These are phyloP conservation scores for Neopestalotiopsis clavispora DNA, from an alignment of 2,329 filamentous ascomycete genomes.

Conservation along the genomic window DNA sequence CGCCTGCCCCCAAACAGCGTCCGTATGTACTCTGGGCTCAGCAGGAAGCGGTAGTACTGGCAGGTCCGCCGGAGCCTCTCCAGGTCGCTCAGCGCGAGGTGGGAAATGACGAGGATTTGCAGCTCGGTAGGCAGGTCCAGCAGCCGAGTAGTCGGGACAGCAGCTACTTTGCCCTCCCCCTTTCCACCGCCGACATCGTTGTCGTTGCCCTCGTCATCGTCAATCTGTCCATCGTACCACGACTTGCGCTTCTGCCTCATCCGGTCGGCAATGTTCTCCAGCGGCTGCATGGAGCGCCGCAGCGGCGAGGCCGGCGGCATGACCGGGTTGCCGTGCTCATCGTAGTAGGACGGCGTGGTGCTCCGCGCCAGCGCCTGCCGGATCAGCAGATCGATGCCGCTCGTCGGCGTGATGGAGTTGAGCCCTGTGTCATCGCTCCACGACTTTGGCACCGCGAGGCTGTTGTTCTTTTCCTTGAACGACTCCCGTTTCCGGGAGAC, in stretches of 20 bases:
- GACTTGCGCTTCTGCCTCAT: conserved; percentile 17
- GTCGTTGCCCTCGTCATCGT: not conserved
- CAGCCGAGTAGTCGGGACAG: conserved; percentile 25
- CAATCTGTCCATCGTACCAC: conserved; percentile 4
- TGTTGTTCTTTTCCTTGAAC: not conserved
- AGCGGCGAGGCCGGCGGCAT: conserved; percentile 16
- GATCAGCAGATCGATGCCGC: conserved; percentile 18
- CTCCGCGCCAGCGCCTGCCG: conserved; percentile 17
- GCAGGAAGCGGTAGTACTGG: conserved; percentile 38
- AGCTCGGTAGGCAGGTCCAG: conserved; percentile 47
- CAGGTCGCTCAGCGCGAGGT: conserved; percentile 48
- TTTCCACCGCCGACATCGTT: too few species aligned
- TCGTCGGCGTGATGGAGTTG: conserved; percentile 20
- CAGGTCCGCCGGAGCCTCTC: conserved; percentile 47
- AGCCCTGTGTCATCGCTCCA: conserved; percentile 4
- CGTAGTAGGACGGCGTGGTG: conserved; percentile 3
- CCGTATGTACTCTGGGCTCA: conserved; percentile 41
- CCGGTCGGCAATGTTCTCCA: conserved; percentile 20
- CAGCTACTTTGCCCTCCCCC: not conserved
- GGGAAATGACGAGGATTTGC: conserved; percentile 44
- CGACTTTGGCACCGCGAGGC: not conserved
- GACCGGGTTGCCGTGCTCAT: conserved; percentile 17
- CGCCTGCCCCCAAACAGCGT: conserved; percentile 39
- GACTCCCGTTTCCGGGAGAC: conserved; percentile 1
- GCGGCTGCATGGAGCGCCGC: conserved; percentile 17